Evolutionary conservation across 1,139 yeast genomes (phyloP), one percentile per base, ranked within the genome.

Genomic region (Yamadazyma siamensis): DNA sequence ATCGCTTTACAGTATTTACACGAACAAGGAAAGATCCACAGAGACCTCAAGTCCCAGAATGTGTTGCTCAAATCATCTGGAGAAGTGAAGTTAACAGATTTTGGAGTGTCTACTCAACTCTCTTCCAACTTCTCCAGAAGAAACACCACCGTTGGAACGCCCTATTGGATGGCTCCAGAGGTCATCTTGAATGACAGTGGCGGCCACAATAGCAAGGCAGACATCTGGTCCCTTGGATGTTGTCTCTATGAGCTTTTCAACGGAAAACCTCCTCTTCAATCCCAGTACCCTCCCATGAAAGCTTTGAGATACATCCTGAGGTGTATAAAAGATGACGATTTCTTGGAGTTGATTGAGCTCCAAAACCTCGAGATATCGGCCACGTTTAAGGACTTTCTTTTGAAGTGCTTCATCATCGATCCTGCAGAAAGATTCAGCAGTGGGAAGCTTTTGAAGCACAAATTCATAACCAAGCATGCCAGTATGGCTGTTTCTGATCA

Each of bases 131-230:
- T 84, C 54, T 85, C 82, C 29, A 74, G 79, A 34, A 54, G 95
- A 42, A 81, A 84, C 46, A 91, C 98, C 0, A 91, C 94, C 49
- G 98, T 91, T 6, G 98, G 99, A 0, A 91, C 98, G 0, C 98
- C 99, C 1, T 91, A 89, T 54, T 91, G 97, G 94, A 94, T 94
- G 98, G 94, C 97, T 0, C 98, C 98, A 0, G 99, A 94, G 49
- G 95, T 91, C 2, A 83, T 91, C 26, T 62, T 79, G 47, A 95
- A 87, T 52, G 82, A 83, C 33, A 55, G 59, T 26, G 72, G 71
- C 27, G 95, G 91, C 8, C 94, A 94, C 54, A 79, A 86, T 41
- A 84, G 73, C 50, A 75, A 84, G 43, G 96, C 98, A 1, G 98
- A 94, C 54, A 77, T 91, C 3, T 94, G 98, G 98, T 87, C 96